These are phyloP conservation scores for Termitomyces sp. DNA, from an alignment of 768 basidiomycete species.

Conservation along the genomic window DNA sequence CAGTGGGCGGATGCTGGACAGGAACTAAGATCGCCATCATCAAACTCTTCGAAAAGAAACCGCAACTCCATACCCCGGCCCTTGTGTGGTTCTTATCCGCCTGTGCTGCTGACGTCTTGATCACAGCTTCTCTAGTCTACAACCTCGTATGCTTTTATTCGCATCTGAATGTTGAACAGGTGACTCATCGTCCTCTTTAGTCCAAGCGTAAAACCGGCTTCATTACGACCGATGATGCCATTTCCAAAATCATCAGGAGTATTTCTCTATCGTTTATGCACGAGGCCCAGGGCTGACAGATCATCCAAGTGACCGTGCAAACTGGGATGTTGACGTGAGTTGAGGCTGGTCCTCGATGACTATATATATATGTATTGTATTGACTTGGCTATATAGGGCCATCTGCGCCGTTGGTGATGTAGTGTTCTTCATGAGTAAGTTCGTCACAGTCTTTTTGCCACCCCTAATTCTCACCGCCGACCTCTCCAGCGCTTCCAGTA, in stretches of 20 bases:
- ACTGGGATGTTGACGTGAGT: conserved; percentile 35
- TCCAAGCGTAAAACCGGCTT: conserved; percentile 30
- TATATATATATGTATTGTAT: no score
- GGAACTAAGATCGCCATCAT: conserved; percentile 20
- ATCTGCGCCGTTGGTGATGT: conserved; percentile 39
- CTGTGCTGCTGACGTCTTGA: conserved; percentile 40
- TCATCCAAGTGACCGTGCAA: conserved; percentile 34
- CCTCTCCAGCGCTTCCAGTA: conserved; percentile 31
- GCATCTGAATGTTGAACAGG: neutral
- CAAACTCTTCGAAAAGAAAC: conserved; percentile 22
- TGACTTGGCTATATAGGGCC: conserved; percentile 19
- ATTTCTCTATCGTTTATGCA: neutral
- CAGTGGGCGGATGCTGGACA: conserved; percentile 25
- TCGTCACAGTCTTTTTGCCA: conserved; percentile 5
- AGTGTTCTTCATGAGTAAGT: conserved; percentile 40
- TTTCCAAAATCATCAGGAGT: conserved; percentile 29
- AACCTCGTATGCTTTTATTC: conserved; percentile 28
- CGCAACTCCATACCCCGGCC: conserved; percentile 25
- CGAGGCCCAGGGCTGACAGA: neutral
- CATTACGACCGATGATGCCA: conserved; percentile 27
- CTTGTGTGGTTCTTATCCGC: conserved; percentile 41
- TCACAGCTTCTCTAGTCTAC: conserved; percentile 35
- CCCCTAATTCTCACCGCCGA: neutral
- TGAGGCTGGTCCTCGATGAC: no score
- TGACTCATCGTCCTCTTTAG: conserved; percentile 20